Evolutionary conservation across 148 eudicot species (phyloP).

Genomic region (Oxyria digyna): DNA sequence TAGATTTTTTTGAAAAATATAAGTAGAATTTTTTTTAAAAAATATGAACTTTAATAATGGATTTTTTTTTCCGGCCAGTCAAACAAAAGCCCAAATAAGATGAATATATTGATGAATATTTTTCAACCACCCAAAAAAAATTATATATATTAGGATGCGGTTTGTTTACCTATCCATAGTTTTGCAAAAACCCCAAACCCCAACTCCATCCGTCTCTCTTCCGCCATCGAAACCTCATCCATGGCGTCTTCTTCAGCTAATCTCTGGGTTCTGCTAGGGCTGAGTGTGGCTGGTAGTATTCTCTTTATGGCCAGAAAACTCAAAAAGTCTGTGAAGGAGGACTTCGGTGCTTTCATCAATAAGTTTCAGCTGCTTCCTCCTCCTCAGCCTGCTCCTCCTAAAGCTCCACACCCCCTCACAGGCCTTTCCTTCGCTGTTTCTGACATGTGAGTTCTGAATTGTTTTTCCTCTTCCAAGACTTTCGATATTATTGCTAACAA

Average conservation of each 20-base stretch:
- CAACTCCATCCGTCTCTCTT: neutral
- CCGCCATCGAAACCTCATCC: conserved; percentile 2
- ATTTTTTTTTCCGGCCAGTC: no score
- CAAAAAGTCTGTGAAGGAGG: conserved; percentile 47
- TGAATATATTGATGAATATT: no score
- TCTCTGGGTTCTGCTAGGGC: conserved; percentile 75
- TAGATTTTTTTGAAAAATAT: no score
- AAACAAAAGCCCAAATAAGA: no score
- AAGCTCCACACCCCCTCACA: conserved; percentile 85
- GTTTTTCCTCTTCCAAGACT: neutral
- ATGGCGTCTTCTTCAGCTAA: conserved; percentile 70
- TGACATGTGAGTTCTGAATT: conserved; percentile 40
- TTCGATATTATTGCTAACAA: neutral
- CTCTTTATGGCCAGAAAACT: conserved; percentile 59
- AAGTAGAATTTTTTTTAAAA: no score
- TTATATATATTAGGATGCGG: no score
- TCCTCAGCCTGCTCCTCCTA: conserved; percentile 96
- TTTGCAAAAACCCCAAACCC: neutral
- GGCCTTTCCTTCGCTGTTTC: conserved; percentile 75
- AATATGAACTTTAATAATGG: no score
- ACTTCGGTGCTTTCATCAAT: conserved; percentile 70
- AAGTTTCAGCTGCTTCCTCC: conserved; percentile 71
- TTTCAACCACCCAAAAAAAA: no score
- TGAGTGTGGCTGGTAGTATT: conserved; percentile 84
- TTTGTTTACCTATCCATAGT: neutral